These are phyloP conservation scores for Diophrys sp. DNA, from an alignment of 73 alveolate genomes.

Conservation along the genomic window DNA sequence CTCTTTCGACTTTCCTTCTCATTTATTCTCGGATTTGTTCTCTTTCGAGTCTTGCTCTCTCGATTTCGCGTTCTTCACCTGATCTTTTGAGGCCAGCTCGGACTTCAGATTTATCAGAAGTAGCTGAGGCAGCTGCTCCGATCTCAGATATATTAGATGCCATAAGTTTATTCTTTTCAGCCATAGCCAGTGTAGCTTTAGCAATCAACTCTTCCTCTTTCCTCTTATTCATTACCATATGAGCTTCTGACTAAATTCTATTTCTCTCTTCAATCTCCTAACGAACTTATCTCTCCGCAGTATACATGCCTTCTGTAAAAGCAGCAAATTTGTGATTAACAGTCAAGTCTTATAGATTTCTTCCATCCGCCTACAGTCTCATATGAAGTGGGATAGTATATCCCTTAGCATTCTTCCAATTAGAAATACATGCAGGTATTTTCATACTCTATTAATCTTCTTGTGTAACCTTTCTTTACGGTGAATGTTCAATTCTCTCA, in stretches of 20 bases:
- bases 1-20: constrained; percentile 90
- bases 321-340: constrained; percentile 88
- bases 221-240: constrained; percentile 76
- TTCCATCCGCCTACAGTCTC: constrained; percentile 98
- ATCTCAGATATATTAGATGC: constrained; percentile 48
- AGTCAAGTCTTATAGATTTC: constrained; percentile 83
- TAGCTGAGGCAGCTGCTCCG: constrained; percentile 37
- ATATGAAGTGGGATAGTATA: constrained; percentile 98
- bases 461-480: constrained; percentile 85
- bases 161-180: constrained; percentile 70
- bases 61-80: constrained; percentile 57
- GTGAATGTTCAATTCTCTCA: constrained; percentile 81
- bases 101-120: too few species aligned
- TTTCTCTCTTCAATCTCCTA: constrained; percentile 91
- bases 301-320: constrained; percentile 79
- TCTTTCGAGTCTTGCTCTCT: constrained; percentile 79
- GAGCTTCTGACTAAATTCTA: constrained; percentile 77
- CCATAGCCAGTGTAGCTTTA: constrained; percentile 92
- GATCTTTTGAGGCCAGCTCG: constrained; percentile 59
- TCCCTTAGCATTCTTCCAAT: constrained; percentile 99
- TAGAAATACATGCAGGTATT: constrained; percentile 98
- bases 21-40: constrained; percentile 79
- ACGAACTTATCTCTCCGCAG: constrained; percentile 91
- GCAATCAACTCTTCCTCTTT: constrained; percentile 88
- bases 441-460: constrained; percentile 98